Conservation (phyloP, 345 rosid species). For the Diplotaxis tenuifolia region DNA sequence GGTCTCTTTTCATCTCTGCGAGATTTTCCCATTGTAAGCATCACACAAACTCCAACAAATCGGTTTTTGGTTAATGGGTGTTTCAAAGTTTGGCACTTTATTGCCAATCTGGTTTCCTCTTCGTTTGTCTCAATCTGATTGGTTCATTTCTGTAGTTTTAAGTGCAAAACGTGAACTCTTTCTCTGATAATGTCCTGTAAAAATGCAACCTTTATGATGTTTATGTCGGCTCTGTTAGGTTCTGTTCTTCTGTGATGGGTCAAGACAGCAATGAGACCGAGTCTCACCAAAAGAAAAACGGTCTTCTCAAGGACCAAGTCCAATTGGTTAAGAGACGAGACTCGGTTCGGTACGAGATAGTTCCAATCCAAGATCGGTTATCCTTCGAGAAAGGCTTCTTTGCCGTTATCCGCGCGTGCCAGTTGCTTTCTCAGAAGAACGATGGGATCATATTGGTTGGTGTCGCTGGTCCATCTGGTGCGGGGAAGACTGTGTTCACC, state of each 20-base stretch:
- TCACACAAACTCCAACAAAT: slow-evolving; percentile 10
- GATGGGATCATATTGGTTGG: slow-evolving; percentile 87
- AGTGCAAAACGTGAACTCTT: slow-evolving; percentile 17
- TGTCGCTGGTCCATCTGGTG: slow-evolving; percentile 98
- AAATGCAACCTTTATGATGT: background rate
- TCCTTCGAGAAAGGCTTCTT: slow-evolving; percentile 96
- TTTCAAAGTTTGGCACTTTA: slow-evolving; percentile 16
- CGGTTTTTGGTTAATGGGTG: slow-evolving; percentile 35
- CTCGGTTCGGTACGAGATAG: slow-evolving; percentile 64
- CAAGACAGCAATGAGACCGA: slow-evolving; percentile 53
- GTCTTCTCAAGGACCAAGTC: slow-evolving; percentile 88
- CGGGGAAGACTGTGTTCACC: slow-evolving; percentile 95
- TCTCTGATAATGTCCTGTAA: background rate
- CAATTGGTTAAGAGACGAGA: slow-evolving; percentile 70
- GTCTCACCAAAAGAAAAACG: slow-evolving; percentile 55
- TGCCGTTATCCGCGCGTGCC: slow-evolving; percentile 85
- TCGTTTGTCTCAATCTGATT: too few relatives aligned
- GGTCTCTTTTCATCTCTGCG: too few relatives aligned
- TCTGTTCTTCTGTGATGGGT: slow-evolving; percentile 41
- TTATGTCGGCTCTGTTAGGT: slow-evolving; percentile 8
- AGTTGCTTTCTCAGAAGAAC: slow-evolving; percentile 79
- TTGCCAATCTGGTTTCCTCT: slow-evolving; percentile 28
- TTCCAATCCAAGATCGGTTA: slow-evolving; percentile 63
- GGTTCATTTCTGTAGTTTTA: too few relatives aligned
- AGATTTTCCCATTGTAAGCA: slow-evolving; percentile 35